Evolutionary conservation across 345 rosid species (phyloP).

Genomic region (Aquilaria malaccensis): DNA sequence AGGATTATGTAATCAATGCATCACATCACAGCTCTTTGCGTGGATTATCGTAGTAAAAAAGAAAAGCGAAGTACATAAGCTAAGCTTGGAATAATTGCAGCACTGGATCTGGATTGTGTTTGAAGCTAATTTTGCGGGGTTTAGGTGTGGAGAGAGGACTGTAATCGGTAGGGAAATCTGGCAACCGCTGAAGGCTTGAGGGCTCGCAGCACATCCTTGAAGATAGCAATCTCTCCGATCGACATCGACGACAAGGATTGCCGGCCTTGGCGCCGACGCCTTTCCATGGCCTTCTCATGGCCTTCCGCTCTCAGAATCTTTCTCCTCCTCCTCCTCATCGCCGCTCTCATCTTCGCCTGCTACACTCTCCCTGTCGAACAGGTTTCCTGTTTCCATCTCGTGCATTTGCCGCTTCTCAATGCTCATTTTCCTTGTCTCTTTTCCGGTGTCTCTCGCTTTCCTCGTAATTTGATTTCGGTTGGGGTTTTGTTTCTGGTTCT

Average conservation of each 20-base stretch:
- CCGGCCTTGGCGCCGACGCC: conserved; percentile 56
- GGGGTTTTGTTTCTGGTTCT: conserved; percentile 3
- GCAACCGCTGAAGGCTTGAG: conserved; percentile 42
- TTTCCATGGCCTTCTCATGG: conserved; percentile 72
- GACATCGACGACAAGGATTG: conserved; percentile 34
- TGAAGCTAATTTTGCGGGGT: no score
- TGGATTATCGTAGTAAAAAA: no score
- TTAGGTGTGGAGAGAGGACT: no score
- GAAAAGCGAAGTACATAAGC: no score
- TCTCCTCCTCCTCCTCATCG: conserved; percentile 58
- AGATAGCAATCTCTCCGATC: conserved; percentile 34
- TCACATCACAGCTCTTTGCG: no score
- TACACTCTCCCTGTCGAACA: conserved; percentile 89
- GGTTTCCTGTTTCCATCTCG: conserved; percentile 23
- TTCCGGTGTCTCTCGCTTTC: not conserved
- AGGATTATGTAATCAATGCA: no score
- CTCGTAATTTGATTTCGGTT: not conserved
- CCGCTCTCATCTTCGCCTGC: conserved; percentile 63
- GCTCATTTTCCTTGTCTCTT: not conserved
- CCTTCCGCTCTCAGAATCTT: conserved; percentile 64
- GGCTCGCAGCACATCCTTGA: conserved; percentile 37
- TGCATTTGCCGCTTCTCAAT: not conserved
- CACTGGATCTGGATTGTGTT: no score
- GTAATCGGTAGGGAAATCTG: conserved; percentile 27
- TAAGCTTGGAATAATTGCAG: no score